Evolutionary conservation across 2,329 filamentous ascomycete genomes (phyloP).

Genomic region (Sclerotinia subarctica): DNA sequence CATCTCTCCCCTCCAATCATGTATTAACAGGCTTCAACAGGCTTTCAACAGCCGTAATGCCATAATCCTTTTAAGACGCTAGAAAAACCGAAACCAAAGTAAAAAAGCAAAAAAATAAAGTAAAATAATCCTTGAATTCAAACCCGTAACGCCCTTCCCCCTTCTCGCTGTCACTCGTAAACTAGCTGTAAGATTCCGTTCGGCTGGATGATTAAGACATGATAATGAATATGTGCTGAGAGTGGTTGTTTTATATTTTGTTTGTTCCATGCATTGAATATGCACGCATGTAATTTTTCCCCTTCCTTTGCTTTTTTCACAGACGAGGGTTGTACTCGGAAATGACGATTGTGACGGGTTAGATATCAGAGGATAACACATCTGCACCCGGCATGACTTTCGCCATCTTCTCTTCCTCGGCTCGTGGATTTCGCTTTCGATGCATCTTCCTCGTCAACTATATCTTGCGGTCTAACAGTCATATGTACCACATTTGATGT

Average conservation of each 20-base stretch:
- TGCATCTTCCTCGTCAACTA: constrained; percentile 65
- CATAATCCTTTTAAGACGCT: background rate
- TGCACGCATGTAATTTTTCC: background rate
- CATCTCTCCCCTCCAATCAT: background rate
- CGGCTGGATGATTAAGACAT: background rate
- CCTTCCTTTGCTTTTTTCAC: background rate
- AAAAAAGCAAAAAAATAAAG: background rate
- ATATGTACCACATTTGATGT: constrained; percentile 87
- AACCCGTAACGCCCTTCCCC: background rate
- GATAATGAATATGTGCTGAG: background rate
- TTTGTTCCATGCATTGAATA: background rate
- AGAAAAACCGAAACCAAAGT: background rate
- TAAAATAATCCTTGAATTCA: background rate
- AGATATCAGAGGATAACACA: constrained; percentile 58
- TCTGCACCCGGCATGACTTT: constrained; percentile 58
- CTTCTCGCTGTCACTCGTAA: background rate
- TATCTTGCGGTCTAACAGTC: constrained; percentile 83
- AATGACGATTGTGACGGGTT: background rate
- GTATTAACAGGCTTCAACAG: background rate
- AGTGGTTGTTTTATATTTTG: background rate
- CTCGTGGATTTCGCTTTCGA: constrained; percentile 34
- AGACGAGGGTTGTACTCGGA: background rate
- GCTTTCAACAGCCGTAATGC: background rate
- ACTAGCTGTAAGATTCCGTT: background rate
- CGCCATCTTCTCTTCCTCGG: constrained; percentile 52